phyloP scores from a whole-genome alignment of 2,329 filamentous ascomycete genomes.

The Exophiala sideris region DNA sequence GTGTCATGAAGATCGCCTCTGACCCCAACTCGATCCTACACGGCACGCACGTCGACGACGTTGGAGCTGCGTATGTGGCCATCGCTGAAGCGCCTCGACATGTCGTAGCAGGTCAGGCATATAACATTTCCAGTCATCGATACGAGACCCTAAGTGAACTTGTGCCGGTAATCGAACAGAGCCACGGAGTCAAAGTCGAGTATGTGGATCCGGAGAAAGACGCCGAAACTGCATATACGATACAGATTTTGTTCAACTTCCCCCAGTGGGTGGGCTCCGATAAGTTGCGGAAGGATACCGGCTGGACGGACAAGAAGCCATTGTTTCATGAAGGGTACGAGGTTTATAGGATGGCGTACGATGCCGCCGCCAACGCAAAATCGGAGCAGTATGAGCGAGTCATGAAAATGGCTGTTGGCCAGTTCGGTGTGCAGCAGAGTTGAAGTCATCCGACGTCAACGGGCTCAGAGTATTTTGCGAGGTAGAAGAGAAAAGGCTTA shows the following conservation, averaged over 20 bases:
- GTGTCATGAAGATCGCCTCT: constrained; percentile 34
- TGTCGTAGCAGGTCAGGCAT: constrained; percentile 39
- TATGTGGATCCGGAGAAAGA: constrained; percentile 28
- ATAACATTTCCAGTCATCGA: constrained; percentile 45
- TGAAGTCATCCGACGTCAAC: too few relatives aligned
- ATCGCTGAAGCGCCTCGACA: constrained; percentile 36
- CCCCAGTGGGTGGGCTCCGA: constrained; percentile 25
- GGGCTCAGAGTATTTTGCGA: too few relatives aligned
- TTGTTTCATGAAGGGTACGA: constrained; percentile 23
- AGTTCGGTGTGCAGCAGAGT: background rate
- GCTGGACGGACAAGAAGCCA: constrained; percentile 22
- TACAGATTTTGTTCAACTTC: constrained; percentile 17
- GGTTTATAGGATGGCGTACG: constrained; percentile 20
- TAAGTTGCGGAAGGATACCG: constrained; percentile 17
- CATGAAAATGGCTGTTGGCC: background rate
- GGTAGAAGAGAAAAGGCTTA: too few relatives aligned
- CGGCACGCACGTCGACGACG: constrained; percentile 50
- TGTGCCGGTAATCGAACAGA: constrained; percentile 36
- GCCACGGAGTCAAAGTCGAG: constrained; percentile 40
- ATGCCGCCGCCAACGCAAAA: constrained; percentile 7
- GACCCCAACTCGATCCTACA: constrained; percentile 44
- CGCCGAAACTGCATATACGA: constrained; percentile 12
- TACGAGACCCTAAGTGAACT: constrained; percentile 48
- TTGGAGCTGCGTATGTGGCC: constrained; percentile 47
- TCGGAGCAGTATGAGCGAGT: constrained; percentile 6